A percentile compares a stretch with the other conserved stretches of the same genome.
Evolutionary conservation across 768 basidiomycete genomes (phyloP).

Genomic region (Auricularia auricula-judae): DNA sequence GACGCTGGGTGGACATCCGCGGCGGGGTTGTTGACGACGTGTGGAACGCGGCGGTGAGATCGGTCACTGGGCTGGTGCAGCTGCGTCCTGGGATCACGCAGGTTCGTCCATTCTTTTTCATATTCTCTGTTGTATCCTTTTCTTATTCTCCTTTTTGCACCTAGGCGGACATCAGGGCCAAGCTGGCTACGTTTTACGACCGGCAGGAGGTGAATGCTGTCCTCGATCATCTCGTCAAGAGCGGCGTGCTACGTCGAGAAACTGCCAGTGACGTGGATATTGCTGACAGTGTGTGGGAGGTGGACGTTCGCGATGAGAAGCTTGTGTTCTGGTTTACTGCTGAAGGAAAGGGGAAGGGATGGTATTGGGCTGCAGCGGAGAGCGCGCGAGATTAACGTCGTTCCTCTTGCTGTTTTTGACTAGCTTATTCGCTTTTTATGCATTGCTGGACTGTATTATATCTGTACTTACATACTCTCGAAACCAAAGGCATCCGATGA

Average conservation of each 20-base stretch:
- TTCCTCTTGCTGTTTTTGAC: no score
- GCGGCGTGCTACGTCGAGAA: neutral
- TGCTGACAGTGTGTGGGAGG: neutral
- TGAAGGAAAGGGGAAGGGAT: no score
- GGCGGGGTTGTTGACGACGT: slow-evolving; percentile 47
- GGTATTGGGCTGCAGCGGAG: no score
- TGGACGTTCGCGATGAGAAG: neutral
- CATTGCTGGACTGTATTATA: no score
- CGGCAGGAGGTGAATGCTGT: slow-evolving; percentile 63
- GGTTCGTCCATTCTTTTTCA: neutral
- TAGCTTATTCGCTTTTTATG: no score
- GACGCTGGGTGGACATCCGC: slow-evolving; percentile 69
- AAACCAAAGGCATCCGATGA: no score
- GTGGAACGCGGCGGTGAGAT: slow-evolving; percentile 64
- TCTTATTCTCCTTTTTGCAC: neutral
- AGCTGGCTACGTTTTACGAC: slow-evolving; percentile 62
- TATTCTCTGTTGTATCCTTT: no score
- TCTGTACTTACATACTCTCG: no score
- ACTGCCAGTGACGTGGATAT: neutral
- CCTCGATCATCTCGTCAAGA: slow-evolving; percentile 31
- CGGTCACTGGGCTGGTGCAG: slow-evolving; percentile 53
- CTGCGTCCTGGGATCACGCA: slow-evolving; percentile 54
- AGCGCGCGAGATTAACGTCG: no score
- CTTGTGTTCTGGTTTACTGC: neutral
- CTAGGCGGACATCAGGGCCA: slow-evolving; percentile 62